Evolutionary conservation across 2,329 filamentous ascomycete species (phyloP).

Genomic region (Parastagonospora avenae): DNA sequence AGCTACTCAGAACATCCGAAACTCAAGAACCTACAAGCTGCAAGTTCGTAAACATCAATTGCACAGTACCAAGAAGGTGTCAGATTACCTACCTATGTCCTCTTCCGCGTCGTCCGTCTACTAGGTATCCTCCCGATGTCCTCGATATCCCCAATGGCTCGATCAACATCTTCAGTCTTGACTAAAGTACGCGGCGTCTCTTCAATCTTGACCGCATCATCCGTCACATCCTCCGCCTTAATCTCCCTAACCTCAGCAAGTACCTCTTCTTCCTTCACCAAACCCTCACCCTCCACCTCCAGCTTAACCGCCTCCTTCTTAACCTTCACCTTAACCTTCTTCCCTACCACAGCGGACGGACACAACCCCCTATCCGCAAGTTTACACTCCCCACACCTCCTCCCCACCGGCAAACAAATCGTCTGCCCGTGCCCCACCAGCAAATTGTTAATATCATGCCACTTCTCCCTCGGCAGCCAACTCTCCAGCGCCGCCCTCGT

Average conservation of each 20-base stretch:
- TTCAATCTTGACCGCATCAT: background rate
- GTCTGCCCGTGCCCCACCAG: slow-evolving; percentile 89
- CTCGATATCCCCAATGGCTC: slow-evolving; percentile 36
- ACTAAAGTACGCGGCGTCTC: slow-evolving; percentile 1
- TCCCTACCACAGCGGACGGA: slow-evolving; percentile 53
- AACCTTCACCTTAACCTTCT: slow-evolving; percentile 61
- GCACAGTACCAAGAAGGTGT: background rate
- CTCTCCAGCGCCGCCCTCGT: slow-evolving; percentile 75
- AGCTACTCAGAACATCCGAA: too few relatives aligned
- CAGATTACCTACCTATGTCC: background rate
- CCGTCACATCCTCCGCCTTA: slow-evolving; percentile 32
- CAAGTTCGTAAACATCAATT: too few relatives aligned
- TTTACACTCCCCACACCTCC: slow-evolving; percentile 84
- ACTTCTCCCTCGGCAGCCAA: slow-evolving; percentile 83
- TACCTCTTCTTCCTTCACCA: slow-evolving; percentile 25
- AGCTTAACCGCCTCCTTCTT: slow-evolving; percentile 49
- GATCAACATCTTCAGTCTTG: slow-evolving; percentile 32
- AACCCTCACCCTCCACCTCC: slow-evolving; percentile 45
- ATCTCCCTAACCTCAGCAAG: slow-evolving; percentile 22
- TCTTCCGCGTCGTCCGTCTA: slow-evolving; percentile 2
- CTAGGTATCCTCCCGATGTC: slow-evolving; percentile 34
- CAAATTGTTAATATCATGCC: slow-evolving; percentile 91
- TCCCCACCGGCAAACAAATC: slow-evolving; percentile 79
- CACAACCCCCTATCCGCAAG: slow-evolving; percentile 78
- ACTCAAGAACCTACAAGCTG: too few relatives aligned